These are phyloP conservation scores for Alternaria gansuensis DNA, from an alignment of 2,329 filamentous ascomycete species.

Conservation along the genomic window DNA sequence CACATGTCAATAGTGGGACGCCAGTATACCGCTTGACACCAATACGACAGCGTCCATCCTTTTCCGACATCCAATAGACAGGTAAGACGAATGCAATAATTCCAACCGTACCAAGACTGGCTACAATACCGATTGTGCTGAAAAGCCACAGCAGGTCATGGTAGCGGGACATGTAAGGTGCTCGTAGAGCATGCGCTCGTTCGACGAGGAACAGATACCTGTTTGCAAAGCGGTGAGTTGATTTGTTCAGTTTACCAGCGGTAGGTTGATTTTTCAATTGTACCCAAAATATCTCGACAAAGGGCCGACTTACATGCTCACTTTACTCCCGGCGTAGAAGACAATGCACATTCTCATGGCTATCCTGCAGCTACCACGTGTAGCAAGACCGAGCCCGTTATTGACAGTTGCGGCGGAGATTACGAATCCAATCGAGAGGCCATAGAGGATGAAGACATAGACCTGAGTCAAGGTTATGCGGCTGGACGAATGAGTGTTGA, in stretches of 20 bases:
- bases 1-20: constrained; percentile 51
- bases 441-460: constrained; percentile 49
- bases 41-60: constrained; percentile 52
- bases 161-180: constrained; percentile 42
- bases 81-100: constrained; percentile 45
- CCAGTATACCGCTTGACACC: constrained; percentile 51
- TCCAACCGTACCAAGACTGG: constrained; percentile 44
- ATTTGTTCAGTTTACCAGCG: too few species aligned
- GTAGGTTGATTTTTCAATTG: too few species aligned
- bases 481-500: constrained; percentile 7
- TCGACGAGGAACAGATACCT: constrained; percentile 57
- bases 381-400: constrained; percentile 42
- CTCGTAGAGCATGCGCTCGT: constrained; percentile 51
- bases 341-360: constrained; percentile 52
- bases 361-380: constrained; percentile 40
- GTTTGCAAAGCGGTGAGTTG: neutral
- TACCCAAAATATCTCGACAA: neutral
- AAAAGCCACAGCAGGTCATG: constrained; percentile 50
- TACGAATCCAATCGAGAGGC: constrained; percentile 50
- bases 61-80: constrained; percentile 39
- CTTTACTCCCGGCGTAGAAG: constrained; percentile 38
- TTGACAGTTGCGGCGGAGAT: constrained; percentile 47
- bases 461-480: constrained; percentile 32
- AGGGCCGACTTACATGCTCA: constrained; percentile 20
- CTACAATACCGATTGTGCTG: constrained; percentile 37